phyloP scores from a whole-genome alignment of 1,284 basidiomycete species.

The Ceraceosorus guamensis region DNA sequence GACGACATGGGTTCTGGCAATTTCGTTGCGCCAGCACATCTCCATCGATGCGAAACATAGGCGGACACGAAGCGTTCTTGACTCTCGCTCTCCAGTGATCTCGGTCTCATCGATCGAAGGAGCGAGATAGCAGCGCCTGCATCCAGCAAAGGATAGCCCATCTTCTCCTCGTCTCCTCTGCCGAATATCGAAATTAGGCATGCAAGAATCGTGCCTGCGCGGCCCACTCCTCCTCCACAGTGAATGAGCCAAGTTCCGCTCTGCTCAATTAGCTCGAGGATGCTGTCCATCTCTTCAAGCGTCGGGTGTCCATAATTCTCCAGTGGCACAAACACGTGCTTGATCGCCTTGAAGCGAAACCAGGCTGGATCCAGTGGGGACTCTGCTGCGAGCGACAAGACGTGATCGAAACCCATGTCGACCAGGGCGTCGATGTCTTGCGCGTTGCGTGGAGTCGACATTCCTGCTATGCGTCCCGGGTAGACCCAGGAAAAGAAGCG shows the following conservation, averaged over 20 bases:
- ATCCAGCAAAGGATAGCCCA: background rate
- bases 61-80: conserved; percentile 3
- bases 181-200: conserved; percentile 23
- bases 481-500: conserved; percentile 54
- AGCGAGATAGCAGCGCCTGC: background rate
- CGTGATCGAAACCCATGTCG: conserved; percentile 56
- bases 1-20: no score
- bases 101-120: background rate
- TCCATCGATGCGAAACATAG: conserved; percentile 6
- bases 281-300: conserved; percentile 50
- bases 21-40: background rate
- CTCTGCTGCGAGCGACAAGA: conserved; percentile 60
- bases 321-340: conserved; percentile 58
- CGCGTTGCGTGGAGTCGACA: conserved; percentile 57
- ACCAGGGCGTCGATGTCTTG: conserved; percentile 55
- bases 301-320: conserved; percentile 57
- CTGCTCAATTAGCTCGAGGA: conserved; percentile 45
- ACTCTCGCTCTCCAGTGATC: background rate
- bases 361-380: conserved; percentile 54
- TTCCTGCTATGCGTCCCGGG: conserved; percentile 57
- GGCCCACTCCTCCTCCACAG: conserved; percentile 61
- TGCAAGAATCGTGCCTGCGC: conserved; percentile 59
- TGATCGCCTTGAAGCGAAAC: conserved; percentile 51
- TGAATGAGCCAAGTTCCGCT: conserved; percentile 58
- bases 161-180: background rate